Evolutionary conservation across 129 eudicot genomes (phyloP).

Genomic region (Flaveria bidentis): DNA sequence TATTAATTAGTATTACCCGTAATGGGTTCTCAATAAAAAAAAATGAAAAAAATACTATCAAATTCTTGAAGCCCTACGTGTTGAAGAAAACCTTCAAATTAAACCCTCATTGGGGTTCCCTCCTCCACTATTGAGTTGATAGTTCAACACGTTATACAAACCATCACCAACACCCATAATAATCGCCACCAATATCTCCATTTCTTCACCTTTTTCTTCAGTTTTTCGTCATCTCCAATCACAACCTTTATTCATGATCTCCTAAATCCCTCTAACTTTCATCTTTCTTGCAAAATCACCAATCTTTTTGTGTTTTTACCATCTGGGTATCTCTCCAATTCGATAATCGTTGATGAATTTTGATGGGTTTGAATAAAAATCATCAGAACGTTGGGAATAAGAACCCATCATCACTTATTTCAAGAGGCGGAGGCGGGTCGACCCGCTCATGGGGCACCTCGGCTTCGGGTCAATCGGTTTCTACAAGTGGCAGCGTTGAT

Average conservation of each 20-base stretch:
- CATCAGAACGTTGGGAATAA: constrained; percentile 44
- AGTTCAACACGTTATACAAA: background rate
- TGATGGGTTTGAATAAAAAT: constrained; percentile 49
- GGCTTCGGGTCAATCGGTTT: constrained; percentile 82
- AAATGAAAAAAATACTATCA: background rate
- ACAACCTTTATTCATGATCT: background rate
- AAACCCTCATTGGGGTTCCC: constrained; percentile 3
- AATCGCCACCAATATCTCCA: constrained; percentile 3
- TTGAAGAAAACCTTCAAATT: background rate
- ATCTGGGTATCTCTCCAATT: constrained; percentile 33
- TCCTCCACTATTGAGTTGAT: background rate
- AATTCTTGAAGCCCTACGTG: background rate
- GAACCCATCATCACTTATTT: constrained; percentile 44
- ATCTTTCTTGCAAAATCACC: background rate
- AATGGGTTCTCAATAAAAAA: no score
- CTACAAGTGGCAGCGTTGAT: constrained; percentile 92
- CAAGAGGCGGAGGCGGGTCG: constrained; percentile 47
- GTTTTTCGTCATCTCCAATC: background rate
- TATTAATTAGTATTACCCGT: no score
- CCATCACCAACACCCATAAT: constrained; percentile 13
- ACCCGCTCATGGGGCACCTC: constrained; percentile 89
- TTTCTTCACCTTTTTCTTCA: background rate
- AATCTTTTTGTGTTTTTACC: background rate
- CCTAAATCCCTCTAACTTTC: background rate
- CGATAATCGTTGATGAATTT: constrained; percentile 12